Base-by-base conservation (phyloP, 768 basidiomycete species). In the Kwoniella mangroviensis region DNA sequence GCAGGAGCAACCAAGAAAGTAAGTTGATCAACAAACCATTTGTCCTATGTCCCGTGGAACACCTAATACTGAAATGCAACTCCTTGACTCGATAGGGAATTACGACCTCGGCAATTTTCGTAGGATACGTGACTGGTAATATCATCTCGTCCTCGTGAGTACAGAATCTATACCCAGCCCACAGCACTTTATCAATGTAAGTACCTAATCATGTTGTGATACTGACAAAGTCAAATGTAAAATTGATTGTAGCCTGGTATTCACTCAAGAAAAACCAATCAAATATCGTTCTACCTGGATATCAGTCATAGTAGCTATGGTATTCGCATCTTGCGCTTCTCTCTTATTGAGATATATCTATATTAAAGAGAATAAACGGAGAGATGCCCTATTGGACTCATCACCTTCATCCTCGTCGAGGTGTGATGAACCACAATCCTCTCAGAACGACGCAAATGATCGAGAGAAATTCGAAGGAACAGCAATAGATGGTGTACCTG, bases 281-380 rank as follows among this genome's bases (percentile, higher is more conserved):
- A 79, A 83, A 59, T 83, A 82, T 68, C 77, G 83, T 4, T 80
- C 83, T n/a, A 82, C 83, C 11, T 83, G 82, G 82, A 83, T 83
- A 71, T 40, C 74, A 52, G 74, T 83, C 22, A 78, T 83, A 43
- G 79, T 81, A 40, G 74, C 56, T 52, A 83, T 83, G 83, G 70
- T 58, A 15, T 72, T 75, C 65, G 71, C 81, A 0, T 68, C 69
- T 3, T 9, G 68, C 3, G 55, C 64, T 13, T 75, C 77, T 0
- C 21, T 80, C 11, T 9, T 78, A 21, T 63, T 83, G 0, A 69
- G 81, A 15, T 55, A 66, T 22, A 51, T 73, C 7, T 75, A 76
- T 56, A 70, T 21, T 4, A 64, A 71, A 13, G 83, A 81, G 62
- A 83, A 83, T 65, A 51, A 17, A 17, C 45, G 72, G 43, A 26